Evolutionary conservation across 2,329 filamentous ascomycete species (phyloP).

Genomic region (Colletotrichum neosansevieriae): DNA sequence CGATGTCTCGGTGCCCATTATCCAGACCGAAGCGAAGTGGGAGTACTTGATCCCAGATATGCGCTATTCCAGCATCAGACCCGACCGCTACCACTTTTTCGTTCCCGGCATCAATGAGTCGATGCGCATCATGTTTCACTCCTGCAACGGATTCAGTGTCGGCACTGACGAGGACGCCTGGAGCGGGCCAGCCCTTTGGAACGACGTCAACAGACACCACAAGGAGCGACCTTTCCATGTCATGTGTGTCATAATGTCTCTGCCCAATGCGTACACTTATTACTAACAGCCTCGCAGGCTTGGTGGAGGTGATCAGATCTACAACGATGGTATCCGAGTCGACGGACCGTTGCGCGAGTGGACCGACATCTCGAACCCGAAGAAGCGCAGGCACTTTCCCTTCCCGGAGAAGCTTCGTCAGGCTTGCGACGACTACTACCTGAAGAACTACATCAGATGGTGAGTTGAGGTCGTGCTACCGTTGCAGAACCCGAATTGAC

Average conservation of each 20-base stretch:
- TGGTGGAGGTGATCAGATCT: slow-evolving; percentile 95
- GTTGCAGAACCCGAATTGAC: slow-evolving; percentile 57
- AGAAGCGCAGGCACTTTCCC: slow-evolving; percentile 81
- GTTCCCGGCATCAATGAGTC: slow-evolving; percentile 85
- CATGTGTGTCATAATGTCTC: slow-evolving; percentile 65
- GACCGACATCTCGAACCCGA: slow-evolving; percentile 85
- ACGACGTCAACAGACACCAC: slow-evolving; percentile 89
- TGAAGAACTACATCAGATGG: slow-evolving; percentile 89
- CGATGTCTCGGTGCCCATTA: slow-evolving; percentile 82
- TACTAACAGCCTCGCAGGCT: slow-evolving; percentile 66
- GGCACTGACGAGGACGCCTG: slow-evolving; percentile 87
- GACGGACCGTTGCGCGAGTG: slow-evolving; percentile 84
- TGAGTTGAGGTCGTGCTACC: slow-evolving; percentile 47
- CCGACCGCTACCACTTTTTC: slow-evolving; percentile 79
- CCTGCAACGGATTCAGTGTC: slow-evolving; percentile 95
- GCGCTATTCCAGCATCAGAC: slow-evolving; percentile 69
- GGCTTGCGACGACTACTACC: slow-evolving; percentile 90
- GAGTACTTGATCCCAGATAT: slow-evolving; percentile 80
- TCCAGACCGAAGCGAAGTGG: slow-evolving; percentile 77
- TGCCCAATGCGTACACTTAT: slow-evolving; percentile 9
- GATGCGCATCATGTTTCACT: slow-evolving; percentile 99
- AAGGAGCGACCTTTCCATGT: slow-evolving; percentile 88
- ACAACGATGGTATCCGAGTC: slow-evolving; percentile 93
- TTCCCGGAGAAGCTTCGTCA: slow-evolving; percentile 84
- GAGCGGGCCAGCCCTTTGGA: slow-evolving; percentile 94